phyloP scores from a whole-genome alignment of 768 basidiomycete species.

The Mycena rosella region DNA sequence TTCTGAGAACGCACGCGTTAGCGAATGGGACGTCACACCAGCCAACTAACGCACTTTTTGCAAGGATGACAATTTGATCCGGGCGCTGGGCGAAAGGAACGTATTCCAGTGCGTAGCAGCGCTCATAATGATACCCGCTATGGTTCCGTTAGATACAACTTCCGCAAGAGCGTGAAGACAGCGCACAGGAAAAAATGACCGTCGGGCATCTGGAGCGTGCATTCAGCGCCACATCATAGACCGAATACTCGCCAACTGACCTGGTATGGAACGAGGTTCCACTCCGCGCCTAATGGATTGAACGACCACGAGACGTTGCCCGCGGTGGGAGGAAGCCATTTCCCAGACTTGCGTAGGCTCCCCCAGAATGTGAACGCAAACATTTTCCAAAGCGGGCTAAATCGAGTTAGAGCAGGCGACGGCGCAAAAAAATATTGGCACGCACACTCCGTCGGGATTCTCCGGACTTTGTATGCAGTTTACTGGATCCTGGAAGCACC shows the following conservation, averaged over 20 bases:
- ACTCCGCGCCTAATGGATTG: conserved; percentile 32
- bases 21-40: background rate
- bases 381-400: conserved; percentile 29
- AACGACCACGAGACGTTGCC: conserved; percentile 29
- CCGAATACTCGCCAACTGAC: background rate
- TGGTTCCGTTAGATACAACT: background rate
- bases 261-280: conserved; percentile 33
- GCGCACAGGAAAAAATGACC: conserved; percentile 32
- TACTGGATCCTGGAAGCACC: conserved; percentile 29
- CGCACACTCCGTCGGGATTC: conserved; percentile 34
- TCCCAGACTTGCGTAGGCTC: conserved; percentile 21
- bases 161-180: background rate
- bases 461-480: conserved; percentile 21
- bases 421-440: background rate
- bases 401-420: background rate
- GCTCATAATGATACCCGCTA: conserved; percentile 31
- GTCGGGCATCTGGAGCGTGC: conserved; percentile 25
- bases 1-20: background rate
- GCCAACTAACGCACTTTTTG: conserved; percentile 20
- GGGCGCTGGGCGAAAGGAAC: conserved; percentile 26
- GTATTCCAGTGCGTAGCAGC: conserved; percentile 21
- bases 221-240: background rate
- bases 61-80: conserved; percentile 30
- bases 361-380: conserved; percentile 36
- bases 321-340: conserved; percentile 20